Base-by-base conservation (phyloP, 2,329 filamentous ascomycete species). In the Aspergillus chevalieri region DNA sequence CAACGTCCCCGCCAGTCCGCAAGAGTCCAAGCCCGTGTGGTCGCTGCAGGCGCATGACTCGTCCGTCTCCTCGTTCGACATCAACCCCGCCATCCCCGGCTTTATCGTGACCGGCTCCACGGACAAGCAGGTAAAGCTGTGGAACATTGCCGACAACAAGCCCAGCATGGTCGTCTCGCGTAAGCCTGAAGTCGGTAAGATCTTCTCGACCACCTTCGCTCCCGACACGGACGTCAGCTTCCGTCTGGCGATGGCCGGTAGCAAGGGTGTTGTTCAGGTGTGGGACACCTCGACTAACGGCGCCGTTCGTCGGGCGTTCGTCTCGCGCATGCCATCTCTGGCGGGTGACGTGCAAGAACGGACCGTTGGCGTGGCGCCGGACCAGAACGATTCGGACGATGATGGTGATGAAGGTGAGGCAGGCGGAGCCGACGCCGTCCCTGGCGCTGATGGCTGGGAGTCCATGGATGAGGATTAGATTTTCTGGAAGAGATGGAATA, bases 251-350 rank as follows among this genome's bases (percentile, higher is more conserved):
- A 89, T 98, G 15, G 93, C 92, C 6, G 93, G 93, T 48, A 97
- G 91, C 76, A 94, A 94, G 74, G 93, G 93, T 43, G 82, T 82
- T 33, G 84, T 97, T 65, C 88, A 95, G 67, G 84, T 98, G 47
- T 98, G 93, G 93, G 92, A 97, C 70, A 96, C 93, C 19, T 85
- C 89, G 68, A 98, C 93, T 50, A 98, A 98, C 67, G 82, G 82
- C 12, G 86, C 87, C 22, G 89, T 98, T 28, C 82, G 93, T 51
- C 81, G 86, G 55, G 85, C 86, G 1, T 98, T 98, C 73, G 89
- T 87, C 33, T 82, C 75, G 62, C 84, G 82, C 50, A 78, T 92
- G 50, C 78, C 81, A 33, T 73, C 77, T 53, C 72, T 77, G 6
- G 81, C 81, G 44, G 82, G 77, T 14, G 80, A 83, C 43, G 82